Base-by-base conservation (phyloP, 2,329 filamentous ascomycete genomes). In the Paecilomyces niveus region DNA sequence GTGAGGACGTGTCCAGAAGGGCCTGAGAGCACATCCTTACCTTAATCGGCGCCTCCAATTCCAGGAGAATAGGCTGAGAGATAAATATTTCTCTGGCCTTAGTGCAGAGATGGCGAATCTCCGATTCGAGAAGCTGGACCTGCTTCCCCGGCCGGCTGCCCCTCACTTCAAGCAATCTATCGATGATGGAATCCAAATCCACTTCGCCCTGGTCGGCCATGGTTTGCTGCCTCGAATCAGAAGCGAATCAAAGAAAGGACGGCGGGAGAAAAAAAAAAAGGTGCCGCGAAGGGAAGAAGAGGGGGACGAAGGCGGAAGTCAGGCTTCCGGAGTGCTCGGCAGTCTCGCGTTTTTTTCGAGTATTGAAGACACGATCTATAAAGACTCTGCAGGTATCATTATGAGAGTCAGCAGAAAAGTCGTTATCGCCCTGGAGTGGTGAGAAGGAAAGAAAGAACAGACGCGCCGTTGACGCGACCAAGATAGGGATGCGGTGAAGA, bases 71-170 rank as follows among this genome's bases (percentile, higher is more conserved):
- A 66, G 94, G 94, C 82, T 99, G 94, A 63, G 92, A 97, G 78
- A 99, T 97, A 83, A 99, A 97, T 71, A 99, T 97, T 82, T 99
- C 94, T 66, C 94, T 89, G 63, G 93, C 92, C 83, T 97, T 97
- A 75, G 93, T 97, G 85, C 94, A 99, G 65, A 99, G 86, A 79
- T 87, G 96, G 74, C 93, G 89, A 69, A 99, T 99, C 81, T 97
- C 94, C 62, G 90, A 87, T 79, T 99, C 94, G 66, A 96, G 83
- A 67, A 99, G 85, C 81, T 97, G 93, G 58, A 99, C 94, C 80
- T 97, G 94, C 83, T 99, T 99, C 71, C 94, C 94, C 59, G 94
- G 94, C 73, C 94, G 88, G 84, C 92, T 97, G 75, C 93, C 94
- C 80, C 94, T 89, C 74, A 97, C 94, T 81, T 99, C 94, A 74